Percentiles rank a stretch among this genome's conserved stretches.
phyloP scores from a whole-genome alignment of 176 grass and related monocot species.

The Ensete ventricosum region DNA sequence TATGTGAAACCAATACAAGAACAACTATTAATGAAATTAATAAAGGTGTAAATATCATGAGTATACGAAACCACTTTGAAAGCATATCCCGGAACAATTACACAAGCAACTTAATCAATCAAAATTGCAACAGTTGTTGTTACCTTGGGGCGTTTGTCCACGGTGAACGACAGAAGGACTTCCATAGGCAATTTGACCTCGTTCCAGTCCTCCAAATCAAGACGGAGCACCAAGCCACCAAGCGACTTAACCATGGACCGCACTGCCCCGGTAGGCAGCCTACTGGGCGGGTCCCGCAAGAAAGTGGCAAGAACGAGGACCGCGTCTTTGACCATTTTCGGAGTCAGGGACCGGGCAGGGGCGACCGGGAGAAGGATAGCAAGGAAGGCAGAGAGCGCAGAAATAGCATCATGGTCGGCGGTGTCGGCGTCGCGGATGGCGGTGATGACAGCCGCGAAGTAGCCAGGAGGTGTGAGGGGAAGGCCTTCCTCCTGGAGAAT shows the following conservation, averaged over 20 bases:
- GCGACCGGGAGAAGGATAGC: conserved; percentile 60
- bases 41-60: too few relatives aligned
- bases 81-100: too few relatives aligned
- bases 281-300: conserved; percentile 25
- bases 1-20: too few relatives aligned
- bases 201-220: conserved; percentile 52
- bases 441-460: conserved; percentile 55
- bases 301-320: conserved; percentile 40
- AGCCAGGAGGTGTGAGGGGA: conserved; percentile 41
- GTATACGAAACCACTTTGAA: too few relatives aligned
- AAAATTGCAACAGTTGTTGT: background rate
- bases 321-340: conserved; percentile 32
- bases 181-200: conserved; percentile 40
- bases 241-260: conserved; percentile 77
- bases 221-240: conserved; percentile 47
- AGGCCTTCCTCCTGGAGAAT: conserved; percentile 66
- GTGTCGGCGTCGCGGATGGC: conserved; percentile 43
- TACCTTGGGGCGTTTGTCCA: conserved; percentile 80
- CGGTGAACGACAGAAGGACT: conserved; percentile 42
- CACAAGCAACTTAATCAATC: background rate
- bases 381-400: conserved; percentile 68
- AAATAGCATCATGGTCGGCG: conserved; percentile 41
- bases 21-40: too few relatives aligned
- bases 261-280: conserved; percentile 59
- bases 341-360: conserved; percentile 29